Base-by-base conservation (phyloP, 2,329 filamentous ascomycete genomes). In the Xylariaceae sp. region DNA sequence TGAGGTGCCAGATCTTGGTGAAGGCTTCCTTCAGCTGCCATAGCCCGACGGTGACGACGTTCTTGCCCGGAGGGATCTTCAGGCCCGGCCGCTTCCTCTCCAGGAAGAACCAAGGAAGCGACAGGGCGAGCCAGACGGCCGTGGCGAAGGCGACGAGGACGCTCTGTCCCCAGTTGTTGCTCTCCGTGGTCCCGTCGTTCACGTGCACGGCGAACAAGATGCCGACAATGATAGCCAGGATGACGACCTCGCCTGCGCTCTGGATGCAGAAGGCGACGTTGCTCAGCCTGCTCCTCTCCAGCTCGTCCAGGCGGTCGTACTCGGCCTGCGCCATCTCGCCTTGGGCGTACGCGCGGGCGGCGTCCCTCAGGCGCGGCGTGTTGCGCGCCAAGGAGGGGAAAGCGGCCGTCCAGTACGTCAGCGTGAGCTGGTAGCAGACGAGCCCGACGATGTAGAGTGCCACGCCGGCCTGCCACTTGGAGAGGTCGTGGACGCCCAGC, bases 331-430 rank as follows among this genome's bases (percentile, higher is more conserved):
- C 68, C 30, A 84, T 78, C 1, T 61, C 62, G 3, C 77, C 64
- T 0, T 51, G 46, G 34, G 56, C 53, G 31, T 57, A 63, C 12
- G 55, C 55, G 12, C 50, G 44, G 4, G 54, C 55, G 2, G 60
- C 53, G 16, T 62, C 60, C 38, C 52, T 59, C 31, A 66, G 40
- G n/a, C 53, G 48, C 1, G 55, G 50, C 4, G 59, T 58, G 26
- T 63, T 65, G 27, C 64, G 59, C 2, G 64, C 63, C 14, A 67
- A 54, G 7, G 57, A 55, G 1, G 64, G 64, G 30, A 67, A 67
- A 0, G 80, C 78, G 0, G 81, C 78, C 0, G 78, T 81, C 77
- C 79, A 84, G 56, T 83, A 84, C 0, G 80, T 83, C 34, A 83
- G 63, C 0, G 76, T 80, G 2, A 81, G 73, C 58, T 83, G 79